Conservation (phyloP, 257 asterid species). For the Leptodermis oblonga region DNA sequence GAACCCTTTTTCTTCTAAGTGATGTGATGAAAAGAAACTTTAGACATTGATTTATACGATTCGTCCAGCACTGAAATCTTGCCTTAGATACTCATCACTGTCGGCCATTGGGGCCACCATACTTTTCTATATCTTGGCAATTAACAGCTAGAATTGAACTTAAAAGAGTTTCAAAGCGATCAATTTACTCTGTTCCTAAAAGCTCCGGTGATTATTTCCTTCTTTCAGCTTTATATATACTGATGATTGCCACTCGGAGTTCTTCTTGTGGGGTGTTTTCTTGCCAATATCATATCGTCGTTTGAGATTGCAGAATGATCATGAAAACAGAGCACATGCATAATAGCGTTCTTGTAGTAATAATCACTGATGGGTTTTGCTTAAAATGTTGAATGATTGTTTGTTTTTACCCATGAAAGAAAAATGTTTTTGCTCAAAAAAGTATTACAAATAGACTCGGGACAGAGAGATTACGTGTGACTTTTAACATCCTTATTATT, state of each 20-base stretch:
- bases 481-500: not conserved
- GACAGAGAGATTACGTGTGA: slow-evolving; percentile 15
- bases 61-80: slow-evolving; percentile 5
- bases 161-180: not conserved
- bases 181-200: not conserved
- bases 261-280: not conserved
- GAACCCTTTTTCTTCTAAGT: not conserved
- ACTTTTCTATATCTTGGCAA: not conserved
- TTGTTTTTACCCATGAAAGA: slow-evolving; percentile 3
- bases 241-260: not conserved
- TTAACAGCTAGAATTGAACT: not conserved
- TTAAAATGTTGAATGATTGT: not conserved
- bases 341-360: not conserved
- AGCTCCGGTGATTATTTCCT: not conserved
- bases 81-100: slow-evolving; percentile 6
- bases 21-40: not conserved
- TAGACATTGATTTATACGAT: not conserved
- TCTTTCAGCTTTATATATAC: no score
- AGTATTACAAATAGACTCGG: no score
- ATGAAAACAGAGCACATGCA: not conserved
- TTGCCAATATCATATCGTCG: not conserved
- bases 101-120: slow-evolving; percentile 3
- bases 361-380: not conserved
- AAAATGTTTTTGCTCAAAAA: not conserved
- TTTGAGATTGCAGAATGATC: no score